Conservation (phyloP, 371 early-diverging fungal genomes). For the Mortierella sp. region DNA sequence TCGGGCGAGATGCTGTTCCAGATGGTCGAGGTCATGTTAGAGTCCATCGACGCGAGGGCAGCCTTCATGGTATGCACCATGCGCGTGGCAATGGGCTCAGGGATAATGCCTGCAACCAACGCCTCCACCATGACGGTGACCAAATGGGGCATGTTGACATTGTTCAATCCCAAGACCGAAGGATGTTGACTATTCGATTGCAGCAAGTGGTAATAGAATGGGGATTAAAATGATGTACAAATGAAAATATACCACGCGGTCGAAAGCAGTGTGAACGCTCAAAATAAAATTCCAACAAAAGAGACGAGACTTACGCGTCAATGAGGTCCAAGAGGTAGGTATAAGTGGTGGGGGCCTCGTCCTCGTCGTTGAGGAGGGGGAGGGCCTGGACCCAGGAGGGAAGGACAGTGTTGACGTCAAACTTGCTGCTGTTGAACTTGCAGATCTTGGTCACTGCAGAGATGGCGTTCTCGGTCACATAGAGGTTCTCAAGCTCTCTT, state of each 20-base stretch:
- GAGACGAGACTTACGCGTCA: constrained; percentile 57
- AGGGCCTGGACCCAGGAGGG: constrained; percentile 83
- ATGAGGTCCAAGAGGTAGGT: constrained; percentile 84
- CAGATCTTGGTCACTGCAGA: constrained; percentile 92
- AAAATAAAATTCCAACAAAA: not conserved
- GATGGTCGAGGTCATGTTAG: constrained; percentile 69
- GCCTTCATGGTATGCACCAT: constrained; percentile 75
- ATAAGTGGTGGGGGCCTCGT: constrained; percentile 86
- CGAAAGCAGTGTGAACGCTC: not conserved
- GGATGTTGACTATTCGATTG: constrained; percentile 64
- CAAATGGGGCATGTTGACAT: constrained; percentile 72
- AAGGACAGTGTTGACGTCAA: constrained; percentile 77
- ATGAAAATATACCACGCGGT: constrained; percentile 10
- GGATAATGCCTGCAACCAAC: constrained; percentile 76
- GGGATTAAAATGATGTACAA: constrained; percentile 15
- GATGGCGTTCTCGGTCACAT: constrained; percentile 92
- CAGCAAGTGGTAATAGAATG: not conserved
- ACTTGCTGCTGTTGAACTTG: constrained; percentile 69
- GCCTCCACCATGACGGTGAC: constrained; percentile 78
- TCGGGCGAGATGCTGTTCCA: constrained; percentile 78
- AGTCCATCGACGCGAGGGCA: constrained; percentile 70
- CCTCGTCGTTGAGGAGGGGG: constrained; percentile 89
- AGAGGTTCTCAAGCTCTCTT: constrained; percentile 78
- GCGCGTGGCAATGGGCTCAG: constrained; percentile 68
- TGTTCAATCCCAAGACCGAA: constrained; percentile 70